phyloP scores from a whole-genome alignment of 2,329 filamentous ascomycete species.

The Pseudofabraea citricarpa region DNA sequence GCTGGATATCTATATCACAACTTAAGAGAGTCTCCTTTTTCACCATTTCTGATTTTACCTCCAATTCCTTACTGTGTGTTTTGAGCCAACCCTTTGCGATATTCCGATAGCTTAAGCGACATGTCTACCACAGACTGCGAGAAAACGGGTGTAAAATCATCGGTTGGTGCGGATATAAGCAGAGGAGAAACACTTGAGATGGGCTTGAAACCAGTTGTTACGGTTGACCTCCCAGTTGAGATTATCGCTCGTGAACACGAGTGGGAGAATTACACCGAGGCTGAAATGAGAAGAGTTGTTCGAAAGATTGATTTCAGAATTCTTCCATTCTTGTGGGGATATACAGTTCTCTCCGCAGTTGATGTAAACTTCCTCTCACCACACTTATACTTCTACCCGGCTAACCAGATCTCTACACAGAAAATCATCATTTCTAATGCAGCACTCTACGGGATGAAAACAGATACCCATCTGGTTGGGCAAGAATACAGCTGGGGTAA shows the following conservation, averaged over 20 bases:
- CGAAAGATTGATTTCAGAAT: not conserved
- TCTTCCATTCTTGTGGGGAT: not conserved
- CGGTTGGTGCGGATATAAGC: no score
- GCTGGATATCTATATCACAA: no score
- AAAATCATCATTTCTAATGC: conserved; percentile 9
- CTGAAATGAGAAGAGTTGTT: not conserved
- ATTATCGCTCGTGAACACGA: not conserved
- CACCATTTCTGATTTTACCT: no score
- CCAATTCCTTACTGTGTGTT: no score
- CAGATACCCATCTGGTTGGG: conserved; percentile 19
- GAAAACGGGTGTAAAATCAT: no score
- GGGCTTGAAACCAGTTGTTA: no score
- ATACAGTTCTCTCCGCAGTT: not conserved
- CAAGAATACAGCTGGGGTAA: conserved; percentile 21
- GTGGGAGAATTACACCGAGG: not conserved
- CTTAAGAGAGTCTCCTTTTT: no score
- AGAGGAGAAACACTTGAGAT: no score
- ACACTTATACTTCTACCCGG: not conserved
- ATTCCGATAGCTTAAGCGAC: no score
- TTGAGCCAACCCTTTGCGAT: no score
- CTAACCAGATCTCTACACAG: not conserved
- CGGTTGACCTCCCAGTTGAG: no score
- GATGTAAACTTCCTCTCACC: not conserved
- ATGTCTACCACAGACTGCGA: no score
- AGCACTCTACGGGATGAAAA: conserved; percentile 21